Conservation (phyloP, 495 filamentous ascomycete species). For the Daldinia bambusicola region DNA sequence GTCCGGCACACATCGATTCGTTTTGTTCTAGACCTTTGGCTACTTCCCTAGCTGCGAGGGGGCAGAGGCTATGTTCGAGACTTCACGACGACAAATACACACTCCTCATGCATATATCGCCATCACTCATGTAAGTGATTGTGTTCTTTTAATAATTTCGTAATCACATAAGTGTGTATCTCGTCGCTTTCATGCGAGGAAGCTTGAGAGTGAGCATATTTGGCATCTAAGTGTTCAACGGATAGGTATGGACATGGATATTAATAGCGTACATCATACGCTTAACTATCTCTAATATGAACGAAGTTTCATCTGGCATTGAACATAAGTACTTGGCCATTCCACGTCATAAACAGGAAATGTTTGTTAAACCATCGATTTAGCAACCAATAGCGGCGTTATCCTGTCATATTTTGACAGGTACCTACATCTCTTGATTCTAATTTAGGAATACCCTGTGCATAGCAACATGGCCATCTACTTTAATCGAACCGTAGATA, state of each 20-base stretch:
- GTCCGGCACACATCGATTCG: conserved; percentile 12
- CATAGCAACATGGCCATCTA: conserved; percentile 19
- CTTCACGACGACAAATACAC: background rate
- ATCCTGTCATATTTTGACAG: conserved; percentile 14
- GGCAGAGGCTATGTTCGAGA: no score
- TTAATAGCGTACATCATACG: background rate
- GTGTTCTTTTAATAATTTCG: conserved; percentile 4
- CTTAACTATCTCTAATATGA: background rate
- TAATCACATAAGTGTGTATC: conserved; percentile 22
- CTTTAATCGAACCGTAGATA: conserved; percentile 18
- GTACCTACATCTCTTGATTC: conserved; percentile 29
- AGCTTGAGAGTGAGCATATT: background rate
- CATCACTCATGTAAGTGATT: background rate
- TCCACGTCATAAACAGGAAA: conserved; percentile 21
- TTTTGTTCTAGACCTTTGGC: background rate
- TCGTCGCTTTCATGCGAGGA: conserved; percentile 18
- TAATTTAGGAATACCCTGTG: conserved; percentile 22
- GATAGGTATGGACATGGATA: conserved; percentile 15
- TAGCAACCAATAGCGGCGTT: conserved; percentile 28
- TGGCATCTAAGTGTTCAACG: conserved; percentile 11
- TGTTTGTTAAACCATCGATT: conserved; percentile 14
- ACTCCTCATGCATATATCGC: background rate
- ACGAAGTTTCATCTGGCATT: conserved; percentile 17
- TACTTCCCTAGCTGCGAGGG: background rate
- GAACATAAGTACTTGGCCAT: conserved; percentile 16